Conservation (phyloP, 2,329 filamentous ascomycete genomes). For the Ophiostoma sp. region DNA sequence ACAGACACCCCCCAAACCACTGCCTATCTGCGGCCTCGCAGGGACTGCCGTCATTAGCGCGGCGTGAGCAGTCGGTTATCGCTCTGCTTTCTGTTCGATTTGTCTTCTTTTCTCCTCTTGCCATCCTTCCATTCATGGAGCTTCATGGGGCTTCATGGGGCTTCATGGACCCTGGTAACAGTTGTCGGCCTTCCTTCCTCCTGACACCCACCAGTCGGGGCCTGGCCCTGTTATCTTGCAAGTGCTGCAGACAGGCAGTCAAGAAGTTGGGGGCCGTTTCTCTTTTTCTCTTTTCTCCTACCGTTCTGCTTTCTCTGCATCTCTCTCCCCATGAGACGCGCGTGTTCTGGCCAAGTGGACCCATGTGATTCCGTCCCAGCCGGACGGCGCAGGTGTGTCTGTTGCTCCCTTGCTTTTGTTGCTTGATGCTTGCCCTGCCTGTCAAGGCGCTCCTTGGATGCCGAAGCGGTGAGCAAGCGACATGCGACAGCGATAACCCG, state of each 20-base stretch:
- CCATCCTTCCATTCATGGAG: background rate
- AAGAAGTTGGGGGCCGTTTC: background rate
- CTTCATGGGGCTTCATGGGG: no score
- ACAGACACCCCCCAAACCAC: background rate
- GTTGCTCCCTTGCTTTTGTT: background rate
- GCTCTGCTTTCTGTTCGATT: background rate
- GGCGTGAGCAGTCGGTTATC: background rate
- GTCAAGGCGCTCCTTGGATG: background rate
- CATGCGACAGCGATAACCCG: background rate
- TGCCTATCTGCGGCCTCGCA: background rate
- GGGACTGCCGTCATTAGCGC: conserved; percentile 12
- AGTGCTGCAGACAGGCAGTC: background rate
- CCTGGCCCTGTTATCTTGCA: background rate
- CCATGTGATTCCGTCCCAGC: background rate
- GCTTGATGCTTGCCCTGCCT: background rate
- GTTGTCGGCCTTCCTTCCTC: background rate
- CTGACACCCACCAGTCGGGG: background rate
- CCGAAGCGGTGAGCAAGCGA: conserved; percentile 1
- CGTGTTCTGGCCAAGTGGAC: conserved; percentile 1
- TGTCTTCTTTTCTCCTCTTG: background rate
- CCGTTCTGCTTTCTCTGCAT: background rate
- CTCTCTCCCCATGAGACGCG: background rate
- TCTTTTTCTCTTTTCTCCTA: background rate
- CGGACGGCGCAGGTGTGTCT: background rate
- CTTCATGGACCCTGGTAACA: background rate